Evolutionary conservation across 495 filamentous ascomycete genomes (phyloP).

Genomic region (Trichoderma orchidacearum): DNA sequence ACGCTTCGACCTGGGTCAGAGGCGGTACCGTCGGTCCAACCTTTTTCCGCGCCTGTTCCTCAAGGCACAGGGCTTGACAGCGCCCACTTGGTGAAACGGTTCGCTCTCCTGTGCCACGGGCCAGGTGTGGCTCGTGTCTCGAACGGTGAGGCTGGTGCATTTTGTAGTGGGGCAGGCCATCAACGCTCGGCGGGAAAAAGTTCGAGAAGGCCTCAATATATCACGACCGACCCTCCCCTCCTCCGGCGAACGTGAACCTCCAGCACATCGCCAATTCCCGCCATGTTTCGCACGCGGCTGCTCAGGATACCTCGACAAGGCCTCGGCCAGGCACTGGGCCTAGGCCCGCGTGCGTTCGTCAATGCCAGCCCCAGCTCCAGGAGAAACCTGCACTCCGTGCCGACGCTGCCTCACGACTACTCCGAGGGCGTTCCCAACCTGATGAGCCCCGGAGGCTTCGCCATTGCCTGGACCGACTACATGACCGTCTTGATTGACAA

Average conservation of each 20-base stretch:
- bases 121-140: not conserved
- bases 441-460: constrained; percentile 49
- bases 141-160: not conserved
- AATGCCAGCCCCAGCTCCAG: not conserved
- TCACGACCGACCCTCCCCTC: not conserved
- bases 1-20: not conserved
- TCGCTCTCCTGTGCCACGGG: not conserved
- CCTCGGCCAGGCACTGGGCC: not conserved
- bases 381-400: constrained; percentile 35
- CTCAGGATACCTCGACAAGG: not conserved
- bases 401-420: constrained; percentile 42
- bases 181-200: not conserved
- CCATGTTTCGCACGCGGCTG: constrained; percentile 3
- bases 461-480: constrained; percentile 74
- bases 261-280: no score
- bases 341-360: not conserved
- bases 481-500: constrained; percentile 56
- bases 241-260: not conserved
- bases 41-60: not conserved
- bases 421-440: constrained; percentile 53
- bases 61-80: no score
- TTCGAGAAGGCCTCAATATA: not conserved
- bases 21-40: not conserved
- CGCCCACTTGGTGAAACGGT: no score
- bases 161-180: not conserved